Evolutionary conservation across 257 asterid genomes (phyloP).

Genomic region (Gentiana dahurica): DNA sequence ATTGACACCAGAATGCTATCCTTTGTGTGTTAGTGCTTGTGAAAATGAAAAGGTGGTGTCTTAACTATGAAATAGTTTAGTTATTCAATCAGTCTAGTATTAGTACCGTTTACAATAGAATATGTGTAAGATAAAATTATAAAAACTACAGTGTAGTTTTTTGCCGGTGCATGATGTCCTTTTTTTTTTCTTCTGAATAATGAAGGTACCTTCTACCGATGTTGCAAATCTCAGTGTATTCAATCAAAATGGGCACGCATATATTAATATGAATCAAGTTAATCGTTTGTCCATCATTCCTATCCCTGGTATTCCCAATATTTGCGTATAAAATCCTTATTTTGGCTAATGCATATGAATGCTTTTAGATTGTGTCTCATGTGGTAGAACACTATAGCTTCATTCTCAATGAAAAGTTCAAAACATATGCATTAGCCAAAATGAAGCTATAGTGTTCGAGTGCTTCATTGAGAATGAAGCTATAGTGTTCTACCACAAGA

Average conservation of each 20-base stretch:
- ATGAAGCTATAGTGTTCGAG: too few species aligned
- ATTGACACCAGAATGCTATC: too few species aligned
- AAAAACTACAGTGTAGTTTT: too few species aligned
- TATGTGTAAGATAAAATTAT: too few species aligned
- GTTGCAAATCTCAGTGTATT: constrained; percentile 92
- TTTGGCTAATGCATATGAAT: constrained; percentile 11
- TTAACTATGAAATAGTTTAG: too few species aligned
- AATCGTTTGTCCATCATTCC: background rate
- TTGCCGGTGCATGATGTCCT: background rate
- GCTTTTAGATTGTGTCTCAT: constrained; percentile 68
- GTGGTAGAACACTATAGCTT: constrained; percentile 71
- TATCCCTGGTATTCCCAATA: constrained; percentile 12
- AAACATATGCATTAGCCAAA: too few species aligned
- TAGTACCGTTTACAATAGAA: too few species aligned
- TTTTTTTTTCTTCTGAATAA: background rate
- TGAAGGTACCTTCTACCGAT: constrained; percentile 93
- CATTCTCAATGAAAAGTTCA: constrained; percentile 79
- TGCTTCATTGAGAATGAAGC: constrained; percentile 71
- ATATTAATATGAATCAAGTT: constrained; percentile 86
- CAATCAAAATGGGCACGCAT: constrained; percentile 73
- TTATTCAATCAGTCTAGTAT: too few species aligned
- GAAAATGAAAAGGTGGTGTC: too few species aligned
- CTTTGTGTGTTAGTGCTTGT: too few species aligned
- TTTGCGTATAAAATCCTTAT: constrained; percentile 6
- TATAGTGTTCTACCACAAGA: constrained; percentile 64